Conservation (phyloP, 2,329 filamentous ascomycete species). For the Botrytis cinerea region DNA sequence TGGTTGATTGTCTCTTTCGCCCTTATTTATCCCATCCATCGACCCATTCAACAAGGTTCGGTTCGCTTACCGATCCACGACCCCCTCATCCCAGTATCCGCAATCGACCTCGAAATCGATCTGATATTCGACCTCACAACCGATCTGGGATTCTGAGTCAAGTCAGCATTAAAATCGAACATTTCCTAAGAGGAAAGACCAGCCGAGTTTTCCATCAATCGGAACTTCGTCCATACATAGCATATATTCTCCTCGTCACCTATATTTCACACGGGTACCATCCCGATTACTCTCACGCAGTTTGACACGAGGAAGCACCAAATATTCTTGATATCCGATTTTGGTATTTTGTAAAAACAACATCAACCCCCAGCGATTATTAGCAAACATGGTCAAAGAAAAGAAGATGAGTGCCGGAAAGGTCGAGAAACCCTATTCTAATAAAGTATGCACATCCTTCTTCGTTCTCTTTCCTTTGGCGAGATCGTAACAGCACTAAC, state of each 20-base stretch:
- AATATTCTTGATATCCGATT: neutral
- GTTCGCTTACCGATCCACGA: slow-evolving; percentile 10
- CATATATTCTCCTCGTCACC: neutral
- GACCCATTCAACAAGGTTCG: neutral
- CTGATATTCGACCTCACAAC: neutral
- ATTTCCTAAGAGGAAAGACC: neutral
- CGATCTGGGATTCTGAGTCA: neutral
- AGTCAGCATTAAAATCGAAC: neutral
- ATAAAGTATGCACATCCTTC: neutral
- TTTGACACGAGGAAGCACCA: neutral
- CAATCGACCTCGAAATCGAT: neutral
- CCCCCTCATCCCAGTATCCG: slow-evolving; percentile 3
- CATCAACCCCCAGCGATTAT: neutral
- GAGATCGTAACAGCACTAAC: neutral
- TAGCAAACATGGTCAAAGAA: neutral
- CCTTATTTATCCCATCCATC: neutral
- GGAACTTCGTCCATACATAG: neutral
- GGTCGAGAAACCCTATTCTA: neutral
- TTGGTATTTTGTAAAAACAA: neutral
- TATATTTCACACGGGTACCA: neutral
- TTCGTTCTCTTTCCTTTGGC: neutral
- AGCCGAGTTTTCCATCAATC: neutral
- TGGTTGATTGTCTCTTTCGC: neutral
- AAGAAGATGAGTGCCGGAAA: neutral
- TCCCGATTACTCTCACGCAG: neutral